Percentiles rank a stretch among this genome's conserved stretches.
These are phyloP conservation scores for Cochlearia excelsa DNA, from an alignment of 345 rosid species.

Conservation along the genomic window DNA sequence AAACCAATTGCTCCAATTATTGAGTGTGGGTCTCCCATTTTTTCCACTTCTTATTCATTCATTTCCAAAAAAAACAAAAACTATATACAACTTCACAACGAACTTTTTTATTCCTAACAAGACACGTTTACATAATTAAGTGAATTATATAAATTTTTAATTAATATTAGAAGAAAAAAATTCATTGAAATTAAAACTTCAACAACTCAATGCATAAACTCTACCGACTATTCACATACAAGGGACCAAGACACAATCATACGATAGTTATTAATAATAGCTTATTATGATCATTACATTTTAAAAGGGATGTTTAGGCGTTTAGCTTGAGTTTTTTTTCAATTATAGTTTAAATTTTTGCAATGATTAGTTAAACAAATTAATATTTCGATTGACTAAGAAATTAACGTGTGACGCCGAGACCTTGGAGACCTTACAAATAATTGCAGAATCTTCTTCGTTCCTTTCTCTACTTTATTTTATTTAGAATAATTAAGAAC, in stretches of 20 bases:
- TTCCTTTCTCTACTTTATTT: slow-evolving; percentile 17
- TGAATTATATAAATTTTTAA: background rate
- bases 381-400: slow-evolving; percentile 30
- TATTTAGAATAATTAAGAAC: background rate
- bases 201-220: slow-evolving; percentile 16
- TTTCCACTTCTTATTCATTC: slow-evolving; percentile 29
- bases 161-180: too few species aligned
- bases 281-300: background rate
- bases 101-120: slow-evolving; percentile 11
- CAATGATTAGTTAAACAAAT: background rate
- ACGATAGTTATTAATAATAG: too few species aligned
- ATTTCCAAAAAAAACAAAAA: slow-evolving; percentile 24
- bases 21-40: slow-evolving; percentile 33
- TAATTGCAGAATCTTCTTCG: slow-evolving; percentile 31
- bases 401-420: slow-evolving; percentile 32
- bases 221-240: slow-evolving; percentile 1
- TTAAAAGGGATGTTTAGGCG: background rate
- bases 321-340: slow-evolving; percentile 6
- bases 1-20: slow-evolving; percentile 28
- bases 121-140: slow-evolving; percentile 3
- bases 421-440: slow-evolving; percentile 39
- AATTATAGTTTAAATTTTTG: slow-evolving; percentile 9
- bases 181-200: slow-evolving; percentile 15
- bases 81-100: slow-evolving; percentile 19
- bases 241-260: background rate